Evolutionary conservation across 1,284 basidiomycete species (phyloP).

Genomic region (Cutaneotrichosporon sp.): DNA sequence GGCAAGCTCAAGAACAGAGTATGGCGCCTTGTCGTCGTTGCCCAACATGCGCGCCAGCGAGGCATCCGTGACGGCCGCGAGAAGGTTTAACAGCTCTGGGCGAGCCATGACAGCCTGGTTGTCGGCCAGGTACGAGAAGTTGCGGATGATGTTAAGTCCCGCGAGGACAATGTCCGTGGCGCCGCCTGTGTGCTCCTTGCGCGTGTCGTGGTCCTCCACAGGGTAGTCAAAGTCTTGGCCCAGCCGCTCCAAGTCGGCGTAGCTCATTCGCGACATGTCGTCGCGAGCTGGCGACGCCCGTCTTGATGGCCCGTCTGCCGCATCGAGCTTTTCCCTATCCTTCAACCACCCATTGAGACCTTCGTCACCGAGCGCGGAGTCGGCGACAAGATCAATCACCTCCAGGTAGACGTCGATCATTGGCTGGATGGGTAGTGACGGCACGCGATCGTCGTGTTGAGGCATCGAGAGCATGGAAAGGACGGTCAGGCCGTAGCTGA

Average conservation of each 20-base stretch:
- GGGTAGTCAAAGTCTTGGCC: constrained; percentile 79
- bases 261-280: constrained; percentile 67
- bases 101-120: constrained; percentile 66
- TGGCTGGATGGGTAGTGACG: constrained; percentile 68
- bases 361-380: constrained; percentile 61
- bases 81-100: constrained; percentile 59
- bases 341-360: constrained; percentile 51
- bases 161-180: constrained; percentile 61
- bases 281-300: constrained; percentile 27
- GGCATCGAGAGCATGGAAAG: constrained; percentile 65
- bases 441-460: constrained; percentile 45
- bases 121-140: constrained; percentile 69
- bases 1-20: constrained; percentile 68
- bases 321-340: constrained; percentile 1
- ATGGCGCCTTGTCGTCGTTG: constrained; percentile 38
- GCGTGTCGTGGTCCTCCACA: constrained; percentile 53
- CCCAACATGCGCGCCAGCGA: constrained; percentile 50
- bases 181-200: constrained; percentile 23
- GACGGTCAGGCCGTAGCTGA: constrained; percentile 85
- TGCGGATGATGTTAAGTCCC: constrained; percentile 76
- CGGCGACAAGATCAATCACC: constrained; percentile 77
- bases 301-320: background rate
- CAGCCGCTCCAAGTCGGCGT: constrained; percentile 78
- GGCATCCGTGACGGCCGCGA: constrained; percentile 61
- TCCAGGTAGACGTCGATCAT: constrained; percentile 82